Evolutionary conservation across 1,284 basidiomycete genomes (phyloP).

Genomic region (Psilocybe mexicana): DNA sequence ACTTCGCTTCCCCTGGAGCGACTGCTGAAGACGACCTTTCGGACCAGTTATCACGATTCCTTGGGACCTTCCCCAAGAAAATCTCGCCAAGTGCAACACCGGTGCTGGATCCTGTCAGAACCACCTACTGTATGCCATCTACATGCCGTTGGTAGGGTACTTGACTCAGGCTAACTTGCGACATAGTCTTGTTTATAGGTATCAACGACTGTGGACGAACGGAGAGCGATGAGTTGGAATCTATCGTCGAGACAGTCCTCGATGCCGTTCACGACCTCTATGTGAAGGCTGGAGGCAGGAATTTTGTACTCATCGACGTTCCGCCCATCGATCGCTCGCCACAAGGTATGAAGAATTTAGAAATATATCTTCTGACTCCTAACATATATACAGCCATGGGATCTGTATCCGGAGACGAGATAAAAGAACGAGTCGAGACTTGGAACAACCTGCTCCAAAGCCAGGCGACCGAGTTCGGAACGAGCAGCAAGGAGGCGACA

Average conservation of each 20-base stretch:
- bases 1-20: constrained; percentile 20
- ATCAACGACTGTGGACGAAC: constrained; percentile 21
- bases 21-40: constrained; percentile 24
- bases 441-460: constrained; percentile 32
- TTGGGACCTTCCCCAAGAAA: constrained; percentile 4
- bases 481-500: constrained; percentile 18
- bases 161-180: background rate
- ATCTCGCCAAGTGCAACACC: background rate
- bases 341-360: constrained; percentile 7
- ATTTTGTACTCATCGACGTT: constrained; percentile 33
- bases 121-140: background rate
- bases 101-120: constrained; percentile 3
- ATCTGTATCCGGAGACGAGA: no score
- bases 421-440: constrained; percentile 20
- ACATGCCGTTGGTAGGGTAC: background rate
- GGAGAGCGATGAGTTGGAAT: constrained; percentile 18
- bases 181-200: constrained; percentile 25
- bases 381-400: constrained; percentile 8
- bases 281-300: constrained; percentile 21
- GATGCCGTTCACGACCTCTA: constrained; percentile 27
- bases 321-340: constrained; percentile 32
- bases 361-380: background rate
- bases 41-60: constrained; percentile 18
- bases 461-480: constrained; percentile 25
- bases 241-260: constrained; percentile 25